phyloP scores from a whole-genome alignment of 352 stramenopile species.

The Globisporangium echinulatum region DNA sequence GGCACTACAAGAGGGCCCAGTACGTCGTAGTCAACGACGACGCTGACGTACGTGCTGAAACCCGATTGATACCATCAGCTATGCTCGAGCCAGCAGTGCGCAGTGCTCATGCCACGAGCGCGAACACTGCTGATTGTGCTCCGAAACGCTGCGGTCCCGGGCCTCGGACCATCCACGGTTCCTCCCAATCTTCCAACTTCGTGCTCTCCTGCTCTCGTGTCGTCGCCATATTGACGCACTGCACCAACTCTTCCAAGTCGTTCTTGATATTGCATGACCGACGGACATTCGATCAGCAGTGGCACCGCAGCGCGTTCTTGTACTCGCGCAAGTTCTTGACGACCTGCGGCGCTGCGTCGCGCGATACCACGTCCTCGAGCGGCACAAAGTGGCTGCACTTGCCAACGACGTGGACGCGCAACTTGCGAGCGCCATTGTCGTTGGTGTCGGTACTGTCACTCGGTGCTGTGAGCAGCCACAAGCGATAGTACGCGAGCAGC shows the following conservation, averaged over 20 bases:
- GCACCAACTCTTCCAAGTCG: too few relatives aligned
- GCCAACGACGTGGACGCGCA: constrained; percentile 72
- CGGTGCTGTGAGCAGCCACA: constrained; percentile 34
- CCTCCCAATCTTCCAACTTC: too few relatives aligned
- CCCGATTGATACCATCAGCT: too few relatives aligned
- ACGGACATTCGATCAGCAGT: constrained; percentile 21
- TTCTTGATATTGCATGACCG: too few relatives aligned
- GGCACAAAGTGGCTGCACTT: constrained; percentile 53
- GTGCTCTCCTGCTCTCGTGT: too few relatives aligned
- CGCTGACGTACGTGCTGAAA: too few relatives aligned
- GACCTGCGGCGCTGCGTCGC: constrained; percentile 42
- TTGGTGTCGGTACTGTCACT: constrained; percentile 1
- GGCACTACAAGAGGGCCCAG: background rate
- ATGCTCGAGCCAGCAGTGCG: background rate
- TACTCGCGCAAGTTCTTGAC: constrained; percentile 55
- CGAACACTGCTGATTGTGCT: background rate
- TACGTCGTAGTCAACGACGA: too few relatives aligned
- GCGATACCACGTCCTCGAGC: constrained; percentile 46
- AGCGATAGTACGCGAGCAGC: constrained; percentile 36
- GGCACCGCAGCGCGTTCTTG: constrained; percentile 49
- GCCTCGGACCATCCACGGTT: too few relatives aligned
- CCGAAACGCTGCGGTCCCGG: too few relatives aligned
- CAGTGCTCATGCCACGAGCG: background rate
- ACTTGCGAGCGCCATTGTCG: constrained; percentile 27
- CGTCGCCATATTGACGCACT: too few relatives aligned